Conservation (phyloP, 2,329 filamentous ascomycete genomes). For the Diaporthe citrichinensis region DNA sequence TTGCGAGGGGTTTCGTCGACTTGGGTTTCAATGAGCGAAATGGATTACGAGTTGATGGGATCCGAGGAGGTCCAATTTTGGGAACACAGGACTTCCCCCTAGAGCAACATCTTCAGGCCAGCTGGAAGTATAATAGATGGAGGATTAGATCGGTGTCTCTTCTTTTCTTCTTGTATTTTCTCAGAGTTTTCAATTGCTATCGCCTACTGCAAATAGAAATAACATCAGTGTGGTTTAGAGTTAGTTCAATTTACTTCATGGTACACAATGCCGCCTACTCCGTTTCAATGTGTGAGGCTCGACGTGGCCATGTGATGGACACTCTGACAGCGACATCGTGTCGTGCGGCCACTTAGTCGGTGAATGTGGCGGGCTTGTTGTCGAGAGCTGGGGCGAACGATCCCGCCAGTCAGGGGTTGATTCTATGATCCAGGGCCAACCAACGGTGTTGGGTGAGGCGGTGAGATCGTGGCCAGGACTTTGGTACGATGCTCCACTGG, state of each 20-base stretch:
- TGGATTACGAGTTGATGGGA: accelerated
- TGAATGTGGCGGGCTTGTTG: neutral
- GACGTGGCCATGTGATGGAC: neutral
- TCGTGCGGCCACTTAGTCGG: neutral
- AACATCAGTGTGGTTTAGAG: neutral
- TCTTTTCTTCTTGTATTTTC: too few species aligned
- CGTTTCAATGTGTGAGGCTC: neutral
- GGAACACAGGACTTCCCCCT: accelerated
- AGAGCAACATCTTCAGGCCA: neutral
- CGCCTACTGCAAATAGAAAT: neutral
- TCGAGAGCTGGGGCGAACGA: neutral
- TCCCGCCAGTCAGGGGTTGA: neutral
- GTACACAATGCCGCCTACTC: neutral
- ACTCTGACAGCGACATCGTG: neutral
- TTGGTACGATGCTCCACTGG: neutral
- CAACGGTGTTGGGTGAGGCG: neutral
- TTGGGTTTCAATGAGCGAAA: neutral
- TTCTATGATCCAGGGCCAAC: neutral
- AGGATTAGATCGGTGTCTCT: neutral
- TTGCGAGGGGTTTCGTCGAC: neutral
- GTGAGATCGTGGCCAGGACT: neutral
- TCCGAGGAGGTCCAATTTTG: neutral
- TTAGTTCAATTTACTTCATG: neutral
- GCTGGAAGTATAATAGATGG: neutral
- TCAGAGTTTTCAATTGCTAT: neutral